Percentiles rank a stretch among this genome's conserved stretches.
Evolutionary conservation across 2,329 filamentous ascomycete genomes (phyloP).

Genomic region (Apiospora kogelbergensis): DNA sequence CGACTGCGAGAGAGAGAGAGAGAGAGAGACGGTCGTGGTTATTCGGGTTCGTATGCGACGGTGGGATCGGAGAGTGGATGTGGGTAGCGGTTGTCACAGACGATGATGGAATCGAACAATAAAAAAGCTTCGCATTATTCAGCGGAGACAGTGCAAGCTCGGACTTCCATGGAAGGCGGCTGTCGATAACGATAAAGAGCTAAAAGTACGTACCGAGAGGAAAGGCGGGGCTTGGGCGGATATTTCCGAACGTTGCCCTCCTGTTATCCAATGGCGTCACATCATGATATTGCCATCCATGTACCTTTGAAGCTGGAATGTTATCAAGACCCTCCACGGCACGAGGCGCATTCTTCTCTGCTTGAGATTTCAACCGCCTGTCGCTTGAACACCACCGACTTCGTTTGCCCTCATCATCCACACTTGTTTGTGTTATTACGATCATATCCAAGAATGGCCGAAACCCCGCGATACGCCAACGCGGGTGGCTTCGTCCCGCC

Average conservation of each 20-base stretch:
- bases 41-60: not conserved
- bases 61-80: not conserved
- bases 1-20: not conserved
- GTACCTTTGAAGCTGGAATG: not conserved
- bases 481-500: conserved; percentile 54
- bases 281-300: not conserved
- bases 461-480: conserved; percentile 11
- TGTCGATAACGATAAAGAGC: conserved; percentile 1
- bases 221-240: not conserved
- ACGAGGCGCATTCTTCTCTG: not conserved
- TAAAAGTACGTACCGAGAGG: not conserved
- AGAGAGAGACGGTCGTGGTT: not conserved
- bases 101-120: not conserved
- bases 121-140: conserved; percentile 4
- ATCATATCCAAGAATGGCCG: not conserved
- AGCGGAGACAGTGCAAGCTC: not conserved
- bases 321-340: not conserved
- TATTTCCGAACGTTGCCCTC: not conserved
- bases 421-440: not conserved
- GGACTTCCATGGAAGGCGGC: not conserved
- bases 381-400: not conserved
- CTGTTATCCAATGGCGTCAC: conserved; percentile 1
- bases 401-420: not conserved
- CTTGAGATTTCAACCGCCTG: not conserved
- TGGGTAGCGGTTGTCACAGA: not conserved